Conservation (phyloP, 2,329 filamentous ascomycete species). For the Apiospora sp. region DNA sequence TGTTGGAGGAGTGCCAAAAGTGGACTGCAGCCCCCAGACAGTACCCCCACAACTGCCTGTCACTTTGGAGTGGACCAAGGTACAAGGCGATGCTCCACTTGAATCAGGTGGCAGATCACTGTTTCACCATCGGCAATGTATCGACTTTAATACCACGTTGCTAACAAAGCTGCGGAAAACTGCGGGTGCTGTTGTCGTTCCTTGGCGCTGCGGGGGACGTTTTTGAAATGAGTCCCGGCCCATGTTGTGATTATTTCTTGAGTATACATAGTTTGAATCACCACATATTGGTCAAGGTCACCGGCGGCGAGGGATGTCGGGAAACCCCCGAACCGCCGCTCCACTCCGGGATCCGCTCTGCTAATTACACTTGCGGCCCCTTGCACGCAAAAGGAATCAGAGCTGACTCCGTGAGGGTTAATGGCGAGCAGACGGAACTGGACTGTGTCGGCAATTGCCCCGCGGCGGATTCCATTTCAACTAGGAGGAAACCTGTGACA, state of each 20-base stretch:
- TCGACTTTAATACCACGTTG: background rate
- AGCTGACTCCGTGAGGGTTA: background rate
- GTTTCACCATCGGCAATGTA: background rate
- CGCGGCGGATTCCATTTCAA: no score
- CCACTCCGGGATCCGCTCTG: background rate
- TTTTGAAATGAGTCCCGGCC: no score
- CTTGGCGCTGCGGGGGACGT: background rate
- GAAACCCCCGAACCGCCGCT: background rate
- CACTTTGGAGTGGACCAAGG: background rate
- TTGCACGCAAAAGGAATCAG: background rate
- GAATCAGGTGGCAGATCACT: conserved; percentile 7
- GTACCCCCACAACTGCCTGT: background rate
- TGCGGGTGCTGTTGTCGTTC: background rate
- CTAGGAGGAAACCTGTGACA: background rate
- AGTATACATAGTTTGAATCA: background rate
- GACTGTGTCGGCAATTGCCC: background rate
- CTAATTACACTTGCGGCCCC: background rate
- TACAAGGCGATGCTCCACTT: background rate
- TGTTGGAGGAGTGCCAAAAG: background rate
- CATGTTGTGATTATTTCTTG: no score
- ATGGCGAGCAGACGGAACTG: background rate
- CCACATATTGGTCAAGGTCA: background rate
- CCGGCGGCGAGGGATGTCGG: no score
- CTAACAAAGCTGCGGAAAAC: background rate
- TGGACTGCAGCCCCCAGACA: background rate